phyloP scores from a whole-genome alignment of 202 grass and related monocot species.

The Carex arenaria region DNA sequence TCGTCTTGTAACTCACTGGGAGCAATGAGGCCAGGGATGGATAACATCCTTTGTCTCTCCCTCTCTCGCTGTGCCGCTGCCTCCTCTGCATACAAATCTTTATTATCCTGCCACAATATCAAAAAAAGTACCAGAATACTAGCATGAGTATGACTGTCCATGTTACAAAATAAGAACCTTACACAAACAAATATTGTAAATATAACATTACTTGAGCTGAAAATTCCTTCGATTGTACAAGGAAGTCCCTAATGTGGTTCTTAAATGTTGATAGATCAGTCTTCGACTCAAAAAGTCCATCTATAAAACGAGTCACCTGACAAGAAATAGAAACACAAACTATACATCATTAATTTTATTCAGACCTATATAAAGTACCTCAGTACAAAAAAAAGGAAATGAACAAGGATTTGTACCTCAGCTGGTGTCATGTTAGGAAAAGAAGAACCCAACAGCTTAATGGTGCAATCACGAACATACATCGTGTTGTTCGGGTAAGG shows the following conservation, averaged over 20 bases:
- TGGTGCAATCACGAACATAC: slow-evolving; percentile 95
- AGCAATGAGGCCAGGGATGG: slow-evolving; percentile 93
- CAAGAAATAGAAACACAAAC: slow-evolving; percentile 1
- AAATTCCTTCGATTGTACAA: slow-evolving; percentile 97
- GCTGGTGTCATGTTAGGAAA: slow-evolving; percentile 92
- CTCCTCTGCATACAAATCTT: slow-evolving; percentile 97
- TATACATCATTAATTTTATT: neutral
- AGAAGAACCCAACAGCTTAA: slow-evolving; percentile 84
- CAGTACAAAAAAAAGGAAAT: neutral
- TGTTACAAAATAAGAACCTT: neutral
- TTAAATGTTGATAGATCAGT: slow-evolving; percentile 86
- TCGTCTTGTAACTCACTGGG: slow-evolving; percentile 95
- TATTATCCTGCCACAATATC: slow-evolving; percentile 67
- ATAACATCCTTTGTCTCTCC: slow-evolving; percentile 92
- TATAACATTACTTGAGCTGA: slow-evolving; percentile 61
- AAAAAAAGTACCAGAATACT: neutral
- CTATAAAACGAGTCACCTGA: slow-evolving; percentile 87
- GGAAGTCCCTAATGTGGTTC: slow-evolving; percentile 93
- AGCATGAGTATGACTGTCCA: neutral
- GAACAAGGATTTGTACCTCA: slow-evolving; percentile 45
- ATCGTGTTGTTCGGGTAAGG: slow-evolving; percentile 88
- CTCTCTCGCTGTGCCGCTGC: slow-evolving; percentile 87
- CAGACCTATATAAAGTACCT: slow-evolving; percentile 1
- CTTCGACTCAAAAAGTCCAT: slow-evolving; percentile 81
- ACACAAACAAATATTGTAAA: neutral